Percentiles rank a stretch among this genome's conserved stretches.
Conservation (phyloP, 352 stramenopile species). For the Pythium coloratum region DNA sequence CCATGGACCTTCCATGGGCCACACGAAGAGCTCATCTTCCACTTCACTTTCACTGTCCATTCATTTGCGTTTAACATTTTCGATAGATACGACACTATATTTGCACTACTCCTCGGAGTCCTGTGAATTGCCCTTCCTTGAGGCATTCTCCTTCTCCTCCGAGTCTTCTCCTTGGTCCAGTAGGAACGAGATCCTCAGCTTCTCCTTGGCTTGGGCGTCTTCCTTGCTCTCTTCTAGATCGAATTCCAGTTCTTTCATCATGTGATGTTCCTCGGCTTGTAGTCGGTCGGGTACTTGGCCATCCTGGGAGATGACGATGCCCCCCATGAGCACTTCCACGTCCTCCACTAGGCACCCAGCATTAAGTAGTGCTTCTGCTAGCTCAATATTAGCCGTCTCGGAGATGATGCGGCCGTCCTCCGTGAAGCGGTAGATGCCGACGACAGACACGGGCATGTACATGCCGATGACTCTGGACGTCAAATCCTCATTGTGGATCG, state of each 20-base stretch:
- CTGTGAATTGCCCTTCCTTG: constrained; percentile 2
- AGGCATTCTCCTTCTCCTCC: constrained; percentile 22
- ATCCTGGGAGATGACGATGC: constrained; percentile 22
- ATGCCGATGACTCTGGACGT: constrained; percentile 30
- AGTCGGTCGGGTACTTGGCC: constrained; percentile 24
- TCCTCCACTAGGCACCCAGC: constrained; percentile 26
- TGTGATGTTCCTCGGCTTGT: constrained; percentile 25
- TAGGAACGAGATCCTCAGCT: constrained; percentile 29
- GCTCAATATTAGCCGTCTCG: constrained; percentile 26
- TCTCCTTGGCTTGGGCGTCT: constrained; percentile 30
- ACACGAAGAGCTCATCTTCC: not conserved
- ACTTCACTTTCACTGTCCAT: not conserved
- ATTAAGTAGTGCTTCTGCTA: constrained; percentile 24
- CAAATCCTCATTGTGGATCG: constrained; percentile 27
- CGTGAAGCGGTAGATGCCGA: constrained; percentile 27
- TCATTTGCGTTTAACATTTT: not conserved
- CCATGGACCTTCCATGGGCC: not conserved
- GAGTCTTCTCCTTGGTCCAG: constrained; percentile 22
- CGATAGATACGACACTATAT: not conserved
- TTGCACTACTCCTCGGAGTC: not conserved
- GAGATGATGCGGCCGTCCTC: constrained; percentile 24
- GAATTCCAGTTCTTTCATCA: constrained; percentile 24
- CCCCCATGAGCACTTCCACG: constrained; percentile 24
- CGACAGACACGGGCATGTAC: constrained; percentile 23
- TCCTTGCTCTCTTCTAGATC: constrained; percentile 11